phyloP scores from a whole-genome alignment of 306 rosid species.

The Inga leiocalycina region DNA sequence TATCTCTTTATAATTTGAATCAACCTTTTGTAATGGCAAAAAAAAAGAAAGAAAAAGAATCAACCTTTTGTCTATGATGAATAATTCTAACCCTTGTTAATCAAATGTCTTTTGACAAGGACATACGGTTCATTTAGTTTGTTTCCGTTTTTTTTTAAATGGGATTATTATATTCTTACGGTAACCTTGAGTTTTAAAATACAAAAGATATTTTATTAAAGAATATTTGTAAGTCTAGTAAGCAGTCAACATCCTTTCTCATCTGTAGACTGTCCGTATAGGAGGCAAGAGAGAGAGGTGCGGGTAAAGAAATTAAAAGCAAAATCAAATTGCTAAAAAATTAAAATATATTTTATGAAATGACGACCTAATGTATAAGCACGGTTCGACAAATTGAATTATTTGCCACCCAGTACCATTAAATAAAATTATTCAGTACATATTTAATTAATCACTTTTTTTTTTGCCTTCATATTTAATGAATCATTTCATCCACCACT shows the following conservation, averaged over 20 bases:
- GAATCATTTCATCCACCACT: not conserved
- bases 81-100: too few species aligned
- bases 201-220: not conserved
- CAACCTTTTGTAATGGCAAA: too few species aligned
- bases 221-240: not conserved
- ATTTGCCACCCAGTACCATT: not conserved
- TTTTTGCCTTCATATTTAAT: not conserved
- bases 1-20: too few species aligned
- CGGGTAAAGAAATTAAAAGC: not conserved
- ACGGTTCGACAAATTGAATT: not conserved
- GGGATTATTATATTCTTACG: not conserved
- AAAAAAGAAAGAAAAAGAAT: too few species aligned
- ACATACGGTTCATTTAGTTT: not conserved
- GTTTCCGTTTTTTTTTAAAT: not conserved
- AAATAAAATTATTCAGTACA: not conserved
- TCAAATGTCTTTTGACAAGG: too few species aligned
- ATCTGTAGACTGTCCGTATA: not conserved
- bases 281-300: conserved; percentile 11
- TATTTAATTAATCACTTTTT: not conserved
- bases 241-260: conserved; percentile 2
- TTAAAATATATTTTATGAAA: not conserved
- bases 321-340: not conserved
- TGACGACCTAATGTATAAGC: not conserved
- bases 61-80: too few species aligned
- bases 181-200: not conserved